phyloP scores from a whole-genome alignment of 169 alveolate genomes.

The Perkinsus olseni region DNA sequence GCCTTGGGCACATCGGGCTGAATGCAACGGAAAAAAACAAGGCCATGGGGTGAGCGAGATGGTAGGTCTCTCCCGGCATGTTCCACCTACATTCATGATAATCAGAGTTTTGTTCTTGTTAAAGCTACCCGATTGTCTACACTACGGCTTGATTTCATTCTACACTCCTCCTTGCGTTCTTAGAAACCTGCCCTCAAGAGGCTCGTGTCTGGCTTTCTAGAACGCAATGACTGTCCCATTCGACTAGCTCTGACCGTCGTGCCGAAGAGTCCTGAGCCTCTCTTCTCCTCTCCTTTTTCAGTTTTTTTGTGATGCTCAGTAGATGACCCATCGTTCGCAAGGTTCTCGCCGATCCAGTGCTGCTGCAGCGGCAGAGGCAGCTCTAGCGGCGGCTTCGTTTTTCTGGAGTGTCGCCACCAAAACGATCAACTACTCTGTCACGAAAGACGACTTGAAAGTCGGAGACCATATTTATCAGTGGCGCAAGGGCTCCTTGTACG shows the following conservation, averaged over 20 bases:
- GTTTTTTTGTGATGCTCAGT: too few species aligned
- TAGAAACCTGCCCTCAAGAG: too few species aligned
- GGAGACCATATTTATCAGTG: not conserved
- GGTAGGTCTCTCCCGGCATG: not conserved
- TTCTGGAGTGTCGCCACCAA: not conserved
- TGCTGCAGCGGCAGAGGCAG: not conserved
- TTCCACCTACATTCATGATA: not conserved
- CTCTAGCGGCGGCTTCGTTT: not conserved
- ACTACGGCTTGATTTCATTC: too few species aligned
- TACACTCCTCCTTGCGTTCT: too few species aligned
- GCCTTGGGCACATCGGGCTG: not conserved
- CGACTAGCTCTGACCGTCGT: too few species aligned
- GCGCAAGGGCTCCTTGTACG: not conserved
- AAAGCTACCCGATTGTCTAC: too few species aligned
- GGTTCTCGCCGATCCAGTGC: not conserved
- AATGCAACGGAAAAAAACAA: not conserved
- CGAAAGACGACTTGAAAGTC: not conserved
- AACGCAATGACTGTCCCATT: too few species aligned
- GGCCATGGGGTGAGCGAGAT: not conserved
- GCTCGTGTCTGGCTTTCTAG: too few species aligned
- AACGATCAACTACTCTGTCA: not conserved
- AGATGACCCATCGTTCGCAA: too few species aligned
- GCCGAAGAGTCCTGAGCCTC: too few species aligned
- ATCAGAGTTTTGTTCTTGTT: too few species aligned
- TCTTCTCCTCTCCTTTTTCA: too few species aligned